These are phyloP conservation scores for Apiospora marii DNA, from an alignment of 2,329 filamentous ascomycete species.

Conservation along the genomic window DNA sequence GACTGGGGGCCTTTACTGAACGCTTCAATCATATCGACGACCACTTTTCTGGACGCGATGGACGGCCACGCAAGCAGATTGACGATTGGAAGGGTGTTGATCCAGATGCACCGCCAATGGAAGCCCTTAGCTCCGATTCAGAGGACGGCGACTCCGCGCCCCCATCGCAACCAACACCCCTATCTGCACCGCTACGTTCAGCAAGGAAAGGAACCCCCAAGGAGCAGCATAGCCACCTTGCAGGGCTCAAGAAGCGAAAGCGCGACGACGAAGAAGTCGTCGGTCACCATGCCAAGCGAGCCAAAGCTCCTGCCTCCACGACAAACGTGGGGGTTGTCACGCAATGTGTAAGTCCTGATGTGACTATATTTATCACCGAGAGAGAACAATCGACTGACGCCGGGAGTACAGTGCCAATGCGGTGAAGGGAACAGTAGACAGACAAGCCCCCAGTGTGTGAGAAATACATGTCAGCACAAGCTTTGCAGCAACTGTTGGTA, in stretches of 20 bases:
- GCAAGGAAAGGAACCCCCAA: slow-evolving; percentile 1
- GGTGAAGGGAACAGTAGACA: slow-evolving; percentile 28
- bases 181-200: neutral
- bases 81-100: slow-evolving; percentile 61
- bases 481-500: slow-evolving; percentile 24
- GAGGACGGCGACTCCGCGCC: slow-evolving; percentile 29
- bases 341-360: slow-evolving; percentile 28
- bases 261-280: slow-evolving; percentile 19
- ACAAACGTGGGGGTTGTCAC: neutral
- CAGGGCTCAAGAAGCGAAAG: slow-evolving; percentile 25
- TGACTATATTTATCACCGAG: neutral
- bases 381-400: neutral
- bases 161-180: slow-evolving; percentile 2
- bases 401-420: slow-evolving; percentile 35
- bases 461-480: slow-evolving; percentile 25
- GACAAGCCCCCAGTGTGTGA: slow-evolving; percentile 25
- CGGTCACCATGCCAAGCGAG: slow-evolving; percentile 16
- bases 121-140: slow-evolving; percentile 30
- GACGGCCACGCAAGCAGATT: slow-evolving; percentile 51
- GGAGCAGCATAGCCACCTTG: slow-evolving; percentile 5
- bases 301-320: slow-evolving; percentile 5
- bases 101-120: slow-evolving; percentile 30
- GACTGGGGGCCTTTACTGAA: slow-evolving; percentile 63
- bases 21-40: slow-evolving; percentile 77
- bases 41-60: slow-evolving; percentile 66